These are phyloP conservation scores for Blumeria graminis DNA, from an alignment of 2,329 filamentous ascomycete genomes.

Conservation along the genomic window DNA sequence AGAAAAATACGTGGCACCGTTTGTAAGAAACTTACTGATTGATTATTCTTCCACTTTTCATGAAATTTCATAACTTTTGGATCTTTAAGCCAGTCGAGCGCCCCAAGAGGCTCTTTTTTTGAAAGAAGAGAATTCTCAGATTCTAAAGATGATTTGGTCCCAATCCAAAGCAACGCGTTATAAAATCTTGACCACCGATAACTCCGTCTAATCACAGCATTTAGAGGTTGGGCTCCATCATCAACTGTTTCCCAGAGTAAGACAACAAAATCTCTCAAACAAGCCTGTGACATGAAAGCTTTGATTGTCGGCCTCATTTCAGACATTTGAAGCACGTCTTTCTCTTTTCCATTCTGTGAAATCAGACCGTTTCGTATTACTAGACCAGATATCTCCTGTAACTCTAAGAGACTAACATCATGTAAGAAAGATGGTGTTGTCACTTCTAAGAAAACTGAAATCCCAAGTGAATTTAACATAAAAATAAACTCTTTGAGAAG, in stretches of 20 bases:
- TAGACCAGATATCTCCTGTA: slow-evolving; percentile 16
- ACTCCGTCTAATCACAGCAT: slow-evolving; percentile 14
- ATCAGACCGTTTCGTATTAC: slow-evolving; percentile 22
- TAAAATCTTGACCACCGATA: slow-evolving; percentile 13
- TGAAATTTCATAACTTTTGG: slow-evolving; percentile 12
- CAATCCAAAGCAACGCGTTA: slow-evolving; percentile 12
- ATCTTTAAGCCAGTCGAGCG: slow-evolving; percentile 14
- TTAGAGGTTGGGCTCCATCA: slow-evolving; percentile 9
- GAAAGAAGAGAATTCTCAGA: slow-evolving; percentile 6
- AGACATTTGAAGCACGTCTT: slow-evolving; percentile 21
- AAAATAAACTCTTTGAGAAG: slow-evolving; percentile 8
- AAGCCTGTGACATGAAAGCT: slow-evolving; percentile 11
- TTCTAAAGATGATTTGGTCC: slow-evolving; percentile 6
- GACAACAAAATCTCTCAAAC: slow-evolving; percentile 13
- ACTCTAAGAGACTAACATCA: slow-evolving; percentile 6
- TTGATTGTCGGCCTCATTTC: slow-evolving; percentile 11
- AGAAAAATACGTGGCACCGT: not conserved
- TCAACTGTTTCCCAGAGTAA: slow-evolving; percentile 14
- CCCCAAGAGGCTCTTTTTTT: slow-evolving; percentile 11
- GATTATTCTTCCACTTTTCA: slow-evolving; percentile 11
- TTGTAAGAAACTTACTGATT: slow-evolving; percentile 4
- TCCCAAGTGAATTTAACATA: slow-evolving; percentile 9
- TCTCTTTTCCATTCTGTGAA: slow-evolving; percentile 18
- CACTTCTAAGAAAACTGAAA: slow-evolving; percentile 12
- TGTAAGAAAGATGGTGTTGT: slow-evolving; percentile 10